Evolutionary conservation across 352 stramenopile genomes (phyloP).

Genomic region (Aphanomyces euteiches): DNA sequence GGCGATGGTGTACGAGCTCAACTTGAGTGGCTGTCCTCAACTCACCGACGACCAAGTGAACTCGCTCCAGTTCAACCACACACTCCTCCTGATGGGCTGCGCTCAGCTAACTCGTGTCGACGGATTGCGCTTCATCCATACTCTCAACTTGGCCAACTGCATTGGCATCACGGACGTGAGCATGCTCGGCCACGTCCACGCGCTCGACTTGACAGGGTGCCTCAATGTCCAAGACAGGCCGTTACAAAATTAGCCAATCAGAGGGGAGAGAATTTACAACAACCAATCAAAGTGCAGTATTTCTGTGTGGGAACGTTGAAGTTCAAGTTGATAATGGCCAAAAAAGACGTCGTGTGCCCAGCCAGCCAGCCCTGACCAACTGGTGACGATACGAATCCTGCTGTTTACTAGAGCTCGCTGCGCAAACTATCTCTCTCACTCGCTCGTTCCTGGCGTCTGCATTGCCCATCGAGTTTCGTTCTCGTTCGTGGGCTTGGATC

Average conservation of each 20-base stretch:
- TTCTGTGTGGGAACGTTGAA: not conserved
- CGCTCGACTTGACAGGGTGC: conserved; percentile 64
- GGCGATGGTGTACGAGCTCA: conserved; percentile 47
- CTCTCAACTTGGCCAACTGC: conserved; percentile 60
- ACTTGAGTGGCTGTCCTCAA: conserved; percentile 53
- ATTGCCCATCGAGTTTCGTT: no score
- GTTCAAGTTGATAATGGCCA: not conserved
- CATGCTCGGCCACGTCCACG: conserved; percentile 42
- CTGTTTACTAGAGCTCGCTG: no score
- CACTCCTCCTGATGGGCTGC: conserved; percentile 56
- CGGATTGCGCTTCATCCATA: conserved; percentile 45
- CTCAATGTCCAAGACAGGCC: conserved; percentile 36
- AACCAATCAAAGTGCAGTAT: not conserved
- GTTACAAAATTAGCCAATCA: no score
- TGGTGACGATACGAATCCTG: no score
- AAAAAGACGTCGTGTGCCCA: not conserved
- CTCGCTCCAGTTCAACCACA: conserved; percentile 39
- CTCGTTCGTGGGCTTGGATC: no score
- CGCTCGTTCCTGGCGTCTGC: no score
- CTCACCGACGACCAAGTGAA: conserved; percentile 47
- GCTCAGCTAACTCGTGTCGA: conserved; percentile 45
- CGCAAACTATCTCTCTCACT: no score
- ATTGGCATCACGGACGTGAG: conserved; percentile 52
- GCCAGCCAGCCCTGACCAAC: no score
- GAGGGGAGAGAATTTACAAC: not conserved